Conservation (phyloP, 768 basidiomycete genomes). For the Kwoniella shandongensis region DNA sequence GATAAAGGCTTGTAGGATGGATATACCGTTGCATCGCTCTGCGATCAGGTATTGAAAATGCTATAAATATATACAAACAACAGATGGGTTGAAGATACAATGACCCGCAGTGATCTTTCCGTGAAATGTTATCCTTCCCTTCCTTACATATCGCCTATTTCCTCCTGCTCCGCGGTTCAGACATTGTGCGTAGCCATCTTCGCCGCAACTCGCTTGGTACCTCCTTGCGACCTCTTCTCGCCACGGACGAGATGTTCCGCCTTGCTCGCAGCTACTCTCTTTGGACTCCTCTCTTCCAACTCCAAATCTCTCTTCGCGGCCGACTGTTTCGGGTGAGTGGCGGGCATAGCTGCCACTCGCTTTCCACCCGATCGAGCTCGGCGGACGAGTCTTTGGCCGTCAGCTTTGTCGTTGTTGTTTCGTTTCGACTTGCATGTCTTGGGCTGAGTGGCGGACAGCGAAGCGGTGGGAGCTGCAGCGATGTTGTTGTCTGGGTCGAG, state of each 20-base stretch:
- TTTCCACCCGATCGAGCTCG: slow-evolving; percentile 3
- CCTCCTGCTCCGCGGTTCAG: background rate
- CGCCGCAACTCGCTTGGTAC: slow-evolving; percentile 16
- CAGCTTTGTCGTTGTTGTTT: background rate
- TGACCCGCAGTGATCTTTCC: no score
- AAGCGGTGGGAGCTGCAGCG: slow-evolving; percentile 7
- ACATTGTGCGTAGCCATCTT: slow-evolving; percentile 12
- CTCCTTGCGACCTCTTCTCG: background rate
- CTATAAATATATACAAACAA: no score
- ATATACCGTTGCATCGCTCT: no score
- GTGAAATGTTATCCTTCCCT: no score
- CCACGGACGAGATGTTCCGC: slow-evolving; percentile 14
- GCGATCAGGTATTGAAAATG: no score
- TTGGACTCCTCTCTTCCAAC: background rate
- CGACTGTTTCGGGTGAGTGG: no score
- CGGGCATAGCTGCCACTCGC: no score
- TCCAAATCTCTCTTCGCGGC: no score
- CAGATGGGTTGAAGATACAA: no score
- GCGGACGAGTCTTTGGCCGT: slow-evolving; percentile 9
- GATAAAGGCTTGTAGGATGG: no score
- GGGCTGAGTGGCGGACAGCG: slow-evolving; percentile 2
- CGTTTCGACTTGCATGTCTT: slow-evolving; percentile 14
- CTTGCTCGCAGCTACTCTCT: slow-evolving; percentile 17
- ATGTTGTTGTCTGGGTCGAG: background rate
- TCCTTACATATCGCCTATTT: no score